phyloP scores from a whole-genome alignment of 192 early-diverging fungal species.

The Umbelopsis isabellina region DNA sequence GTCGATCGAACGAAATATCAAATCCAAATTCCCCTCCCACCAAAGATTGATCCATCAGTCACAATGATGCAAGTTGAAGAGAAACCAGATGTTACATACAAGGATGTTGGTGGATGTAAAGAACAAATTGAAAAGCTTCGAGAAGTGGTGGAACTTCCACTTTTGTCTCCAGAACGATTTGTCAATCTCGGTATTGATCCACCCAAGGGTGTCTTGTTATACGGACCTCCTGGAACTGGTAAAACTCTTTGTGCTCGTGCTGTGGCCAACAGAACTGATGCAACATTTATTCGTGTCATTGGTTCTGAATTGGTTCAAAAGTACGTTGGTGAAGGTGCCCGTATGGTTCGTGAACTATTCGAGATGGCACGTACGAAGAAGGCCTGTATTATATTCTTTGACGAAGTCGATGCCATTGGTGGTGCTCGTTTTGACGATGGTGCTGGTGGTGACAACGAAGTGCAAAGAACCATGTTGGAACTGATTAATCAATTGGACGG shows the following conservation, averaged over 20 bases:
- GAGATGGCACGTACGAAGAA: constrained; percentile 99
- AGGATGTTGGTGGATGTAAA: constrained; percentile 99
- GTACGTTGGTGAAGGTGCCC: constrained; percentile 98
- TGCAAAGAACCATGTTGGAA: constrained; percentile 99
- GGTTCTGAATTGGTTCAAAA: constrained; percentile 99
- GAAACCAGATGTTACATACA: constrained; percentile 99
- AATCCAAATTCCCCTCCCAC: constrained; percentile 98
- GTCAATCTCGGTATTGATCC: constrained; percentile 99
- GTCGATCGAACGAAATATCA: constrained; percentile 99
- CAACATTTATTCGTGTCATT: constrained; percentile 99
- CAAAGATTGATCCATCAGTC: constrained; percentile 97
- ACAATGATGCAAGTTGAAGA: constrained; percentile 99
- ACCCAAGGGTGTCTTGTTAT: constrained; percentile 97
- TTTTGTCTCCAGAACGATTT: constrained; percentile 94
- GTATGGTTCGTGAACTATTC: constrained; percentile 99
- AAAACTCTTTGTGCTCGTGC: constrained; percentile 98
- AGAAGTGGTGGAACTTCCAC: constrained; percentile 97
- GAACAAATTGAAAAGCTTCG: constrained; percentile 99
- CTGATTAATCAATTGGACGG: constrained; percentile 99
- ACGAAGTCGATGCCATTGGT: constrained; percentile 99
- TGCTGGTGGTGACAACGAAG: constrained; percentile 99
- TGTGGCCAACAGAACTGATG: constrained; percentile 98
- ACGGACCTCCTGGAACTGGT: constrained; percentile 96
- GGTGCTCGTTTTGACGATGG: constrained; percentile 98
- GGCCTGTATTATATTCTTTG: constrained; percentile 99